phyloP scores from a whole-genome alignment of 768 basidiomycete genomes.

The Phlebiopsis gigantea region DNA sequence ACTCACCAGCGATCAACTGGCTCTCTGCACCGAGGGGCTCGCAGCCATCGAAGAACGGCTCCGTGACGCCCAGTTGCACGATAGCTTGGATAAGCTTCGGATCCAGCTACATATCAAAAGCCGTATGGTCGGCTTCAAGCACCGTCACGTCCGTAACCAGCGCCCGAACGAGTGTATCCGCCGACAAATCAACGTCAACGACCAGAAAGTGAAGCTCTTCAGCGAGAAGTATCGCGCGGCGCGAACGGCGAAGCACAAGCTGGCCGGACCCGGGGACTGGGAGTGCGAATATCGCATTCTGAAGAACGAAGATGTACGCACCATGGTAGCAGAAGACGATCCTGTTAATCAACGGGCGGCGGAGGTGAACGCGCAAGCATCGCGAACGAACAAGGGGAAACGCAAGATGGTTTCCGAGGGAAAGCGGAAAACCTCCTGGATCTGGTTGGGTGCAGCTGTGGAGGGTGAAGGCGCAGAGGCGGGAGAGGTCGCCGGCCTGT shows the following conservation, averaged over 20 bases:
- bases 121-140: slow-evolving; percentile 12
- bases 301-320: slow-evolving; percentile 3
- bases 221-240: slow-evolving; percentile 4
- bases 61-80: slow-evolving; percentile 15
- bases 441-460: slow-evolving; percentile 7
- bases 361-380: neutral
- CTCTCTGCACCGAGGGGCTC: slow-evolving; percentile 4
- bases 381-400: neutral
- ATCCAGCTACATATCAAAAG: slow-evolving; percentile 15
- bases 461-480: neutral
- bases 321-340: neutral
- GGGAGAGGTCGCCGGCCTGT: neutral
- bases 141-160: slow-evolving; percentile 12
- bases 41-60: slow-evolving; percentile 7
- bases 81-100: slow-evolving; percentile 13
- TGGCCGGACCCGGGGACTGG: neutral
- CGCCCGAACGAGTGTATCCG: slow-evolving; percentile 7
- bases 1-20: neutral
- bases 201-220: neutral
- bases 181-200: neutral
- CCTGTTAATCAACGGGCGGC: neutral
- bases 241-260: neutral
- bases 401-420: slow-evolving; percentile 5
- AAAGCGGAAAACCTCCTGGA: slow-evolving; percentile 11
- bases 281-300: neutral